phyloP scores from a whole-genome alignment of 345 rosid genomes.

The Camelina sativa region DNA sequence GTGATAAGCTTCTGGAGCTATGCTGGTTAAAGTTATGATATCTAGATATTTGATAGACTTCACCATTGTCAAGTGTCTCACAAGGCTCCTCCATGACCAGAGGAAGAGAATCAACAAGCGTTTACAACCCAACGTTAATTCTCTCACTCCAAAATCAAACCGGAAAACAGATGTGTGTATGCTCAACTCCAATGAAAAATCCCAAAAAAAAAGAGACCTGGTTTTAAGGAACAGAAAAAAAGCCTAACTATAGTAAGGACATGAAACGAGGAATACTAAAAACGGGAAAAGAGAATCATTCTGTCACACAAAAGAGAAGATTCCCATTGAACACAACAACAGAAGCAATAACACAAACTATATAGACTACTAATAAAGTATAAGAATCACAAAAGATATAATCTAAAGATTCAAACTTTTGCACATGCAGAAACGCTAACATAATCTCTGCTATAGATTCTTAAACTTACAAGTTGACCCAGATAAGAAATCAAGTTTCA shows the following conservation, averaged over 20 bases:
- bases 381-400: constrained; percentile 8
- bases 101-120: constrained; percentile 27
- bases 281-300: constrained; percentile 26
- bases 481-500: neutral
- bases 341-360: constrained; percentile 19
- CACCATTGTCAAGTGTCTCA: constrained; percentile 49
- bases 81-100: constrained; percentile 61
- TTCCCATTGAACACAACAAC: constrained; percentile 29
- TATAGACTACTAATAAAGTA: neutral
- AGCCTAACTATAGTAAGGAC: constrained; percentile 8
- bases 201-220: constrained; percentile 33
- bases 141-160: constrained; percentile 19
- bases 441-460: neutral
- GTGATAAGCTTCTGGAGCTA: constrained; percentile 49
- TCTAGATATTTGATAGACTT: constrained; percentile 41
- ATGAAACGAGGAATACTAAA: constrained; percentile 19
- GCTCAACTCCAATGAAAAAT: constrained; percentile 19
- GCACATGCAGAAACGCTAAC: constrained; percentile 24
- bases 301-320: constrained; percentile 28
- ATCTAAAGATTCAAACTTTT: constrained; percentile 23
- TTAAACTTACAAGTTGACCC: constrained; percentile 10
- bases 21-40: constrained; percentile 47
- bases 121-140: constrained; percentile 4
- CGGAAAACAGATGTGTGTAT: neutral
- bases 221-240: constrained; percentile 39